Evolutionary conservation across 2,329 filamentous ascomycete genomes (phyloP), one percentile per base, ranked within the genome.

Genomic region (Trichoderma brevicompactum): DNA sequence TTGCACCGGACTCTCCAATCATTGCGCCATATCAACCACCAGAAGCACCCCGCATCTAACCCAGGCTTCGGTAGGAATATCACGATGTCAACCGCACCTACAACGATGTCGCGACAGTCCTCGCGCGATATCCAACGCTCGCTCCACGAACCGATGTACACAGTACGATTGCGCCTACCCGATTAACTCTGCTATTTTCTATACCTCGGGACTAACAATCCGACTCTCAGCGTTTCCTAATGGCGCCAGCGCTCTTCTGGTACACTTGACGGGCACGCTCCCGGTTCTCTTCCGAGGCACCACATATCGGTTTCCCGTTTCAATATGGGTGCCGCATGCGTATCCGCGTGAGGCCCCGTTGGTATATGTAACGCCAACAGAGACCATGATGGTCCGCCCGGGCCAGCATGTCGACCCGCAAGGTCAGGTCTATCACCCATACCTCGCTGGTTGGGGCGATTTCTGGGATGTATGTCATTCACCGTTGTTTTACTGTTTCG

Each of bases 341-440:
- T 99, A 98, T 75, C 95, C 95, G 1, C 84, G 87, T 68, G 92
- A 96, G 72, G 84, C 92, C 0, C 95, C 95, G 1, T 85, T 98
- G 53, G 87, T 90, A 66, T 98, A 97, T 76, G 92, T 98, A 48
- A 94, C 89, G 7, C 94, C 95, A 2, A 92, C 91, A 5, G 89
- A 92, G 69, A 91, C 88, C 69, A 98, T 99, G 92, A 80, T 91
- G 69, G 89, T 99, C 48, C 86, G 94, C 19, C 92, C 94, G 0
- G 95, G 95, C 0, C 95, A 99, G 75, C 93, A 99, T 81, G 93
- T 99, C 67, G 93, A 95, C 73, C 89, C 92, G 5, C 94, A 98
- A 73, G 95, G 95, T 32, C 89, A 92, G 75, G 87, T 98, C 69
- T 99, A 98, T 76, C 95, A 99, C 76, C 95, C 95, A 43, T 99